Conservation (phyloP, 352 stramenopile species). For the Phytophthora tentaculata region DNA sequence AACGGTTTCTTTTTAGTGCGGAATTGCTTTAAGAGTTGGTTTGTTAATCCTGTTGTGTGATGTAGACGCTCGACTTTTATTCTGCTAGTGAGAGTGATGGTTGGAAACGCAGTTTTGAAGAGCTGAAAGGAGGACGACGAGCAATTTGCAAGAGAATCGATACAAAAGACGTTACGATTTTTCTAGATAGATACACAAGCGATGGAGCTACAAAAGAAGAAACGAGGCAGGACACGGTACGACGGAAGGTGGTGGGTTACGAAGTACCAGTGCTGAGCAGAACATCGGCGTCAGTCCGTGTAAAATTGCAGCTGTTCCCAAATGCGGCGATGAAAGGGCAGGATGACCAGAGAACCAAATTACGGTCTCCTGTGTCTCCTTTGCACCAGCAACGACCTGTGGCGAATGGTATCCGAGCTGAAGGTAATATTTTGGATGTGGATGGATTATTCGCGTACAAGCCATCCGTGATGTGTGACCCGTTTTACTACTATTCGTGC, state of each 20-base stretch:
- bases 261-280: constrained; percentile 80
- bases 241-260: constrained; percentile 81
- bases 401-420: not conserved
- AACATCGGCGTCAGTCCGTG: constrained; percentile 69
- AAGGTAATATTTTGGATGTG: constrained; percentile 40
- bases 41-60: constrained; percentile 7
- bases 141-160: constrained; percentile 74
- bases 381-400: constrained; percentile 10
- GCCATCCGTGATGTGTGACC: constrained; percentile 62
- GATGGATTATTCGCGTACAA: constrained; percentile 45
- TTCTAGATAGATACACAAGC: constrained; percentile 83
- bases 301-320: constrained; percentile 56
- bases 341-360: constrained; percentile 23
- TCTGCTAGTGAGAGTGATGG: constrained; percentile 62
- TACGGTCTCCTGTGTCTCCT: constrained; percentile 21
- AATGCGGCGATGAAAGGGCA: constrained; percentile 20
- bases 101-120: constrained; percentile 74
- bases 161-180: constrained; percentile 83
- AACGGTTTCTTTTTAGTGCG: constrained; percentile 1
- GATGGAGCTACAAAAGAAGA: constrained; percentile 42
- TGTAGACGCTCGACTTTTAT: constrained; percentile 78
- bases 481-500: constrained; percentile 76
- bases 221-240: constrained; percentile 38
- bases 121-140: constrained; percentile 55
- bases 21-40: not conserved